Conservation (phyloP, 768 basidiomycete species). For the Dioszegia crocea region DNA sequence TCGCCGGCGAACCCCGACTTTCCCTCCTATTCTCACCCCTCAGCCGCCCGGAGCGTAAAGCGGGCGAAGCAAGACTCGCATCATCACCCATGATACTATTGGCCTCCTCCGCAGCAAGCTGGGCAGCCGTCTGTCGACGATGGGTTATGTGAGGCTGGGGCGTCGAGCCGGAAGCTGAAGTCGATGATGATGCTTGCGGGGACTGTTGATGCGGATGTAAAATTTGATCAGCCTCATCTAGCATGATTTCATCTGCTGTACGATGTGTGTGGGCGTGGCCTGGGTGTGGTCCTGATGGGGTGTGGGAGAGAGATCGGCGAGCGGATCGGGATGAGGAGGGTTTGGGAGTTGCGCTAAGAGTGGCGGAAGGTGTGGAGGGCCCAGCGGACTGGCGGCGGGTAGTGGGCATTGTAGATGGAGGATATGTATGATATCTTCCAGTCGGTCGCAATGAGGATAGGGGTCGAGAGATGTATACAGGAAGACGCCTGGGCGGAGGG, state of each 20-base stretch:
- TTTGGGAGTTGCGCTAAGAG: slow-evolving; percentile 5
- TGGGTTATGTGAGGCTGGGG: background rate
- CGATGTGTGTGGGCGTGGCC: slow-evolving; percentile 16
- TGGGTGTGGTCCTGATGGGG: background rate
- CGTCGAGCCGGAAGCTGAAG: background rate
- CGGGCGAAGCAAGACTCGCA: background rate
- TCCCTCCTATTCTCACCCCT: background rate
- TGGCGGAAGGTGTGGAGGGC: slow-evolving; percentile 10
- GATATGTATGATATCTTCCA: background rate
- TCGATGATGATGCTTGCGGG: background rate
- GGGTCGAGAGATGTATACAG: too few species aligned
- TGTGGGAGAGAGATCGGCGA: slow-evolving; percentile 8
- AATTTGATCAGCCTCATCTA: slow-evolving; percentile 24
- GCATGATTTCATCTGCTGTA: slow-evolving; percentile 30
- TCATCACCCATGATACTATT: background rate
- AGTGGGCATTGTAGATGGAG: slow-evolving; percentile 15
- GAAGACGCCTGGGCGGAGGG: too few species aligned
- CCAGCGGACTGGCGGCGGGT: slow-evolving; percentile 18
- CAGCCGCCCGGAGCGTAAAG: background rate
- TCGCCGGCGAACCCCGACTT: background rate
- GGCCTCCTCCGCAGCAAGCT: background rate
- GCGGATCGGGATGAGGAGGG: slow-evolving; percentile 6
- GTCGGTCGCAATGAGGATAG: too few species aligned
- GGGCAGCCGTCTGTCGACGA: background rate
- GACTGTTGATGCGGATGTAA: background rate